phyloP scores from a whole-genome alignment of 305 asterid genomes.

The Stenogyne calaminthoides region DNA sequence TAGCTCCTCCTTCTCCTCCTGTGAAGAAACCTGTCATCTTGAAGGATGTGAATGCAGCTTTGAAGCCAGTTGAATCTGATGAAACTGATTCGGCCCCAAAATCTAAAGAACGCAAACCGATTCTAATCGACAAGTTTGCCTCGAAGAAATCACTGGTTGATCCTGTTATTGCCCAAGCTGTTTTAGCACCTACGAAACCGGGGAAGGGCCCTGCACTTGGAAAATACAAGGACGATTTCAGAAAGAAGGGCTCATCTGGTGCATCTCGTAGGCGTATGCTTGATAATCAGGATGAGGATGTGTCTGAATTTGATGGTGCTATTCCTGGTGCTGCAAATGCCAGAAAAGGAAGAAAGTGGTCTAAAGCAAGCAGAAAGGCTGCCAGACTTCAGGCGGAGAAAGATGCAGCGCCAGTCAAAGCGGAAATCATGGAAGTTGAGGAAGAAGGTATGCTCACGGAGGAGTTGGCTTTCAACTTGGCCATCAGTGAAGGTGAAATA shows the following conservation, averaged over 20 bases:
- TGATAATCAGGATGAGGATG: constrained; percentile 61
- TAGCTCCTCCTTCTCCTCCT: constrained; percentile 58
- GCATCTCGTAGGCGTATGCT: constrained; percentile 68
- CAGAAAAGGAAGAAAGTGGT: constrained; percentile 98
- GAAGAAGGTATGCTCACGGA: constrained; percentile 92
- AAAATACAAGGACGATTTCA: constrained; percentile 65
- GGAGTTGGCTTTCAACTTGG: constrained; percentile 86
- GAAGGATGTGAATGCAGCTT: constrained; percentile 79
- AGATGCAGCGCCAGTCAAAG: constrained; percentile 92
- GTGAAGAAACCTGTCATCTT: constrained; percentile 71
- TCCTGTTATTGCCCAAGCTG: constrained; percentile 78
- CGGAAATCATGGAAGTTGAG: constrained; percentile 89
- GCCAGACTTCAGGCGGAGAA: constrained; percentile 87
- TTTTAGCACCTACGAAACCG: constrained; percentile 76
- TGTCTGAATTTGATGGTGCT: constrained; percentile 66
- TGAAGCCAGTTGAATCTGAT: constrained; percentile 47
- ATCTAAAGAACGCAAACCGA: constrained; percentile 81
- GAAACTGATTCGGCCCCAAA: constrained; percentile 47
- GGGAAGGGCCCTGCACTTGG: constrained; percentile 66
- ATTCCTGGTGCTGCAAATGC: constrained; percentile 74
- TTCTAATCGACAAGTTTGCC: constrained; percentile 93
- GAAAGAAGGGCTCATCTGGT: constrained; percentile 65
- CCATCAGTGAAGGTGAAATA: constrained; percentile 88
- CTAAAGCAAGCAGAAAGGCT: constrained; percentile 97
- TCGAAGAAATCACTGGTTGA: constrained; percentile 82